phyloP scores from a whole-genome alignment of 768 basidiomycete genomes.

The Calocybe cyanea region DNA sequence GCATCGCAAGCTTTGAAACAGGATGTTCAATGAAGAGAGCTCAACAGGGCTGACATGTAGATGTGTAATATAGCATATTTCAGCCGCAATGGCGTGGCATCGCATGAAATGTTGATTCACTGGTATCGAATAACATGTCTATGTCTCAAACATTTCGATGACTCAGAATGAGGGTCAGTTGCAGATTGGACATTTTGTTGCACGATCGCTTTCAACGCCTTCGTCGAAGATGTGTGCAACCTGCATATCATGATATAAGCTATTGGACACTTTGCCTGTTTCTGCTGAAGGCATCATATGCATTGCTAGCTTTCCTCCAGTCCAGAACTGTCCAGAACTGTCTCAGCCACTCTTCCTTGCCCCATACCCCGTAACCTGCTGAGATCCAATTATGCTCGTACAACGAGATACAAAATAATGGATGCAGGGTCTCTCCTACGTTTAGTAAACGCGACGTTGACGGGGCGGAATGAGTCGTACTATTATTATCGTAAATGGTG shows the following conservation, averaged over 20 bases:
- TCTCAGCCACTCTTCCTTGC: conserved; percentile 81
- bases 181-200: too few relatives aligned
- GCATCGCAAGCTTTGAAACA: conserved; percentile 79
- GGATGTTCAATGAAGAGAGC: conserved; percentile 12
- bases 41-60: conserved; percentile 9
- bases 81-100: too few relatives aligned
- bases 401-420: conserved; percentile 74
- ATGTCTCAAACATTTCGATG: too few relatives aligned
- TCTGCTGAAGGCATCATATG: conserved; percentile 19
- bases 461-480: conserved; percentile 8
- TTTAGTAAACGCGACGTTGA: conserved; percentile 22
- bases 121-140: too few relatives aligned
- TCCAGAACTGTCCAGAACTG: conserved; percentile 82
- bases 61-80: too few relatives aligned
- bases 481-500: background rate
- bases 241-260: too few relatives aligned
- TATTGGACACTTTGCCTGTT: background rate
- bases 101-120: too few relatives aligned
- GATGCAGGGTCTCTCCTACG: conserved; percentile 59
- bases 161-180: too few relatives aligned
- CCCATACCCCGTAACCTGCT: conserved; percentile 86
- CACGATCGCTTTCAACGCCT: too few relatives aligned
- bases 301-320: conserved; percentile 59
- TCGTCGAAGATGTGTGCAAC: too few relatives aligned
- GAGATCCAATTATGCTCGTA: conserved; percentile 87